Percentiles rank a stretch among this genome's conserved stretches.
These are phyloP conservation scores for Trichophyton simii DNA, from an alignment of 2,329 filamentous ascomycete genomes.

Conservation along the genomic window DNA sequence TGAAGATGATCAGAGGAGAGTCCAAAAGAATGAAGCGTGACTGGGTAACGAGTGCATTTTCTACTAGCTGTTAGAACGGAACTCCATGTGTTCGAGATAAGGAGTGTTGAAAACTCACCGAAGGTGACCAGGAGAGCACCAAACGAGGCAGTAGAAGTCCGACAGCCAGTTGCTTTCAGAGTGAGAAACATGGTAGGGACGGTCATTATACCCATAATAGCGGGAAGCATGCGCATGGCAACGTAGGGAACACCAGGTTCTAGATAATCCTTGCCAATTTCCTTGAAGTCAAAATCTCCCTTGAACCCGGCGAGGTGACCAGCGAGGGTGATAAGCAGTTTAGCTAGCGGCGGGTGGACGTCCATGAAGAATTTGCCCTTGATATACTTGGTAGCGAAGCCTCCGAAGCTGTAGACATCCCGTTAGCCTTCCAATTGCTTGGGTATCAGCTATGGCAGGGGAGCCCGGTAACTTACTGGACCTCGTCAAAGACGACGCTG, in stretches of 20 bases:
- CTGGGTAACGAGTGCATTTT: conserved; percentile 91
- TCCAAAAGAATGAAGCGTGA: conserved; percentile 92
- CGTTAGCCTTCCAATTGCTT: background rate
- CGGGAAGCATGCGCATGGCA: conserved; percentile 88
- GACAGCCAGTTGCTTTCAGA: conserved; percentile 79
- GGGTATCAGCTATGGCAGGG: background rate
- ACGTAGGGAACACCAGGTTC: conserved; percentile 94
- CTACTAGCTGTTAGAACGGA: conserved; percentile 35
- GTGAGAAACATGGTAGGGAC: conserved; percentile 92
- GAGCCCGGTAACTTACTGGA: conserved; percentile 61
- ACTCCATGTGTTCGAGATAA: background rate
- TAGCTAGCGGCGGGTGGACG: conserved; percentile 94
- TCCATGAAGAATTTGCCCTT: conserved; percentile 99
- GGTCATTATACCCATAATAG: conserved; percentile 73
- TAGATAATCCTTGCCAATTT: conserved; percentile 97
- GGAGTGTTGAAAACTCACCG: conserved; percentile 40
- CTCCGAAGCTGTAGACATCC: conserved; percentile 61
- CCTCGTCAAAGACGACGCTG: conserved; percentile 97
- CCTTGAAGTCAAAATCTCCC: conserved; percentile 96
- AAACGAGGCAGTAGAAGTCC: conserved; percentile 69
- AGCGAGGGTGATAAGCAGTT: conserved; percentile 88
- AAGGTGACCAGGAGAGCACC: conserved; percentile 83
- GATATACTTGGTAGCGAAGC: conserved; percentile 97
- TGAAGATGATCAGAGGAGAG: conserved; percentile 85
- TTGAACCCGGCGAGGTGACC: conserved; percentile 93